phyloP scores from a whole-genome alignment of 257 asterid genomes.

The Henckelia pumila region DNA sequence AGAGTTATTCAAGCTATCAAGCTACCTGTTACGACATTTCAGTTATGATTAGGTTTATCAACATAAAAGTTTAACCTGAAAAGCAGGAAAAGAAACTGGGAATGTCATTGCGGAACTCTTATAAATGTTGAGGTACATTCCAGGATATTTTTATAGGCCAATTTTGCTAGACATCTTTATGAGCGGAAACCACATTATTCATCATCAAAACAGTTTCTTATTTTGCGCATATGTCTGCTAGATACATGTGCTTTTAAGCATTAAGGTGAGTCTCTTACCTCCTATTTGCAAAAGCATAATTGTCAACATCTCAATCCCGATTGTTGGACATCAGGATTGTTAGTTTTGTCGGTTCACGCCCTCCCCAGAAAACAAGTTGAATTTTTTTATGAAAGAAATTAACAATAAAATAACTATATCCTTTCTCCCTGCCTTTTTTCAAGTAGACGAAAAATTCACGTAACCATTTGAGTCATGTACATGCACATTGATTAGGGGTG shows the following conservation, averaged over 20 bases:
- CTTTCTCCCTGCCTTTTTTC: neutral
- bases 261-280: neutral
- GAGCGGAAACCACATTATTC: neutral
- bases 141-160: neutral
- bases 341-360: neutral
- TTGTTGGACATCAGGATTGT: neutral
- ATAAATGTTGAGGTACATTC: neutral
- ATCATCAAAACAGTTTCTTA: neutral
- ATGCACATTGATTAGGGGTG: slow-evolving; percentile 9
- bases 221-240: neutral
- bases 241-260: slow-evolving; percentile 5
- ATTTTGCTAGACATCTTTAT: neutral
- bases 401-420: neutral
- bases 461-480: slow-evolving; percentile 6
- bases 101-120: neutral
- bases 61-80: neutral
- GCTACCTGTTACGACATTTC: neutral
- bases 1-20: neutral
- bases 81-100: neutral
- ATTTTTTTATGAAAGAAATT: too few species aligned
- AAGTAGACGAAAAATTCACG: neutral
- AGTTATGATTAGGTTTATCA: neutral
- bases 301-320: neutral
- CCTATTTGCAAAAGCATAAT: neutral
- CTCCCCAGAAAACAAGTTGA: neutral